phyloP scores from a whole-genome alignment of 495 filamentous ascomycete species.

The Articulospora tetracladia region DNA sequence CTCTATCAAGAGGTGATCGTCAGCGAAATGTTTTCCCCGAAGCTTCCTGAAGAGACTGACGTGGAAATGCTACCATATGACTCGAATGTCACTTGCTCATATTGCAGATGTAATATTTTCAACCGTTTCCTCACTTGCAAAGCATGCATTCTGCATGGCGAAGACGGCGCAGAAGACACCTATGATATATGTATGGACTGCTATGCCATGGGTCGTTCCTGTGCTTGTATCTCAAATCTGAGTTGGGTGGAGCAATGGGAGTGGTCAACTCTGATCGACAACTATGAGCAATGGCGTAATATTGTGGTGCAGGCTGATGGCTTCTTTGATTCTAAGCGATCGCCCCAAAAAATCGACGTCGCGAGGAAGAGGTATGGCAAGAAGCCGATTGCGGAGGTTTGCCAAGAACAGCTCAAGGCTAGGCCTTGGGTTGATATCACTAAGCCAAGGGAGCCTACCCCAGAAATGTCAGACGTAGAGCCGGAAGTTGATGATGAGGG shows the following conservation, averaged over 20 bases:
- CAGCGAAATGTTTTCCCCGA: slow-evolving; percentile 74
- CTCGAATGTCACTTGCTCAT: slow-evolving; percentile 89
- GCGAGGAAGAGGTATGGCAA: slow-evolving; percentile 58
- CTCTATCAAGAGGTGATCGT: slow-evolving; percentile 75
- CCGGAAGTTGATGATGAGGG: slow-evolving; percentile 48
- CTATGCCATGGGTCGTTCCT: slow-evolving; percentile 90
- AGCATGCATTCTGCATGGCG: slow-evolving; percentile 55
- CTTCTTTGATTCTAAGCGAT: slow-evolving; percentile 45
- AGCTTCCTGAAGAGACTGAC: slow-evolving; percentile 54
- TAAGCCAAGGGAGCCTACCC: slow-evolving; percentile 28
- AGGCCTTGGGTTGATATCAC: slow-evolving; percentile 54
- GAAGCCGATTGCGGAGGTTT: slow-evolving; percentile 82
- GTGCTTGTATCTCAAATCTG: slow-evolving; percentile 75
- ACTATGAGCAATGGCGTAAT: slow-evolving; percentile 77
- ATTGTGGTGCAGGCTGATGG: slow-evolving; percentile 67
- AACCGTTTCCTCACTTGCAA: slow-evolving; percentile 94
- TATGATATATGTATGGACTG: slow-evolving; percentile 99
- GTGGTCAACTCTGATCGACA: slow-evolving; percentile 72
- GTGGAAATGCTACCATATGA: slow-evolving; percentile 75
- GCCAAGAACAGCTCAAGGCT: slow-evolving; percentile 74
- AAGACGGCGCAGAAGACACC: slow-evolving; percentile 62
- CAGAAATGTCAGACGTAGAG: slow-evolving; percentile 30
- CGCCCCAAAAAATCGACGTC: slow-evolving; percentile 59
- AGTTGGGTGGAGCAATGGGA: slow-evolving; percentile 91
- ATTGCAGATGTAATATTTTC: slow-evolving; percentile 94